Evolutionary conservation across 495 filamentous ascomycete genomes (phyloP).

Genomic region (Platismatia glauca): DNA sequence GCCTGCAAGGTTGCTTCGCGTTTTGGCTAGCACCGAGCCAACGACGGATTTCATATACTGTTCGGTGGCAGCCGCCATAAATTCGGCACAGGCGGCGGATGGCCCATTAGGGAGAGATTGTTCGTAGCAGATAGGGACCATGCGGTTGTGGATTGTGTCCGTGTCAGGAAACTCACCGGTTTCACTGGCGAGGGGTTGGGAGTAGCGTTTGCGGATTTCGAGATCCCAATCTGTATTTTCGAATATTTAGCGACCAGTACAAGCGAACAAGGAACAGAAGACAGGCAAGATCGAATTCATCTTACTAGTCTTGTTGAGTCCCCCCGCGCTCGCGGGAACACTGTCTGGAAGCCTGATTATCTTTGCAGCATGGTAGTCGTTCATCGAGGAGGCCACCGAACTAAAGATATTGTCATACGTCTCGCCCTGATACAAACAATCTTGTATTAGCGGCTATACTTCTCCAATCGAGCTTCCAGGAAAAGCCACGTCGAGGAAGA

Average conservation of each 20-base stretch:
- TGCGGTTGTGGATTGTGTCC: slow-evolving; percentile 68
- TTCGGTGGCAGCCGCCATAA: slow-evolving; percentile 85
- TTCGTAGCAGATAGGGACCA: slow-evolving; percentile 93
- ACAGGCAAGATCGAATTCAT: slow-evolving; percentile 21
- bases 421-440: slow-evolving; percentile 44
- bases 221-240: slow-evolving; percentile 63
- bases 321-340: slow-evolving; percentile 73
- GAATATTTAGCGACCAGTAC: neutral
- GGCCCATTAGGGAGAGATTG: slow-evolving; percentile 71
- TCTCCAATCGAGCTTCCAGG: neutral
- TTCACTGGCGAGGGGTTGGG: slow-evolving; percentile 76
- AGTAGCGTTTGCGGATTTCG: slow-evolving; percentile 87
- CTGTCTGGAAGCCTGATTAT: slow-evolving; percentile 58
- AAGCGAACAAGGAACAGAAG: neutral
- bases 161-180: slow-evolving; percentile 88
- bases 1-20: slow-evolving; percentile 68
- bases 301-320: slow-evolving; percentile 79
- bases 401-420: slow-evolving; percentile 41
- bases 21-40: slow-evolving; percentile 65
- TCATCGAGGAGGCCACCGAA: slow-evolving; percentile 49
- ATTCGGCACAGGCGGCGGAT: slow-evolving; percentile 62
- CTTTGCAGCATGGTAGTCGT: slow-evolving; percentile 60
- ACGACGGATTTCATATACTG: slow-evolving; percentile 87
- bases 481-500: neutral
- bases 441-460: slow-evolving; percentile 2